Conservation (phyloP, 768 basidiomycete genomes). For the Chalciporus sphaerocephalus region DNA sequence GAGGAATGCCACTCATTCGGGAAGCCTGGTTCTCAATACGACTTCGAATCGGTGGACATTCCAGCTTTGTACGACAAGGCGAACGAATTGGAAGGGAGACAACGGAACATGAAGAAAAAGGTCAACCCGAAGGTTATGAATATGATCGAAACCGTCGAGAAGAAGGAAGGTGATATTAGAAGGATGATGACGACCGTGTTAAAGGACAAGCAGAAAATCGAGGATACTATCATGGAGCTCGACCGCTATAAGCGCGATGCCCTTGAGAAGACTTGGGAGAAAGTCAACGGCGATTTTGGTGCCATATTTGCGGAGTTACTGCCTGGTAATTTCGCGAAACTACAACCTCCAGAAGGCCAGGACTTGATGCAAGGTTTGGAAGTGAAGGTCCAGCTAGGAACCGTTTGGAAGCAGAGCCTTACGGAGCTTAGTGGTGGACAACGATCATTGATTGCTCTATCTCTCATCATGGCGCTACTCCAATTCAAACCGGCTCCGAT, state of each 20-base stretch:
- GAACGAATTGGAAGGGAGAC: constrained; percentile 68
- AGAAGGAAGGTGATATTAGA: constrained; percentile 79
- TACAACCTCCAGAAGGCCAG: constrained; percentile 89
- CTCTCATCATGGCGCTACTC: constrained; percentile 97
- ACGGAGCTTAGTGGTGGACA: constrained; percentile 98
- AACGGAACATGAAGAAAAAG: constrained; percentile 90
- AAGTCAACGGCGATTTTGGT: constrained; percentile 93
- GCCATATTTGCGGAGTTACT: constrained; percentile 92
- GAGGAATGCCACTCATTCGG: constrained; percentile 91
- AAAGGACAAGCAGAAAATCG: constrained; percentile 93
- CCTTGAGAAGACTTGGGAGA: constrained; percentile 91
- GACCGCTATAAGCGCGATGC: constrained; percentile 94
- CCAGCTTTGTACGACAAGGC: constrained; percentile 56
- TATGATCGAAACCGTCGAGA: constrained; percentile 95
- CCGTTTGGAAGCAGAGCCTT: constrained; percentile 95
- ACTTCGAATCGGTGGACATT: constrained; percentile 69
- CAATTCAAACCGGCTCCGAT: constrained; percentile 99
- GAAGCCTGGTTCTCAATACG: constrained; percentile 72
- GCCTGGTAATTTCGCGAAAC: constrained; percentile 93
- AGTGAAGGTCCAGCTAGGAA: constrained; percentile 92
- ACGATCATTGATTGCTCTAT: constrained; percentile 93
- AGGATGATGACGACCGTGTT: constrained; percentile 86
- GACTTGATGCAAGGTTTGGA: constrained; percentile 94
- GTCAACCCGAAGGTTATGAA: constrained; percentile 93
- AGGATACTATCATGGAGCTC: constrained; percentile 87